These are phyloP conservation scores for Lentinula aciculospora DNA, from an alignment of 768 basidiomycete species.

Conservation along the genomic window DNA sequence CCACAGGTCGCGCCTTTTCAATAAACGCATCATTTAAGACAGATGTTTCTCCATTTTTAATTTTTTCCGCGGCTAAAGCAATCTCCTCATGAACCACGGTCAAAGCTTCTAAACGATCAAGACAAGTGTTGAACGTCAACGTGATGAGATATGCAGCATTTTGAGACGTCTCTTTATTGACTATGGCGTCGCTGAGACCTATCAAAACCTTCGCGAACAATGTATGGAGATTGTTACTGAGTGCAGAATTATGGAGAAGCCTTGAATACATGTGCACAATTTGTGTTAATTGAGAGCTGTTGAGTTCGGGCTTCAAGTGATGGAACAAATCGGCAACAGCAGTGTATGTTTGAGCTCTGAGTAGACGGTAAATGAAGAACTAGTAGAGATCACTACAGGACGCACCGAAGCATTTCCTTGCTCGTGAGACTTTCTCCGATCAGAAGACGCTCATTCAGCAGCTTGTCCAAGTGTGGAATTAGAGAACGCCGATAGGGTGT, in stretches of 20 bases:
- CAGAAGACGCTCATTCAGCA: constrained; percentile 86
- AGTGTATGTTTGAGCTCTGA: constrained; percentile 74
- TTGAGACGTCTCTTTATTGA: constrained; percentile 65
- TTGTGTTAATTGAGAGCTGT: constrained; percentile 64
- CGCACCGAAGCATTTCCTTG: constrained; percentile 78
- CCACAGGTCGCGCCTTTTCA: constrained; percentile 82
- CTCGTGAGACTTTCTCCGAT: constrained; percentile 81
- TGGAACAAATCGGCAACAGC: constrained; percentile 92
- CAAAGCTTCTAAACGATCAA: constrained; percentile 82
- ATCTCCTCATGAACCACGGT: constrained; percentile 58
- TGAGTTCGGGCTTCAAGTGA: constrained; percentile 81
- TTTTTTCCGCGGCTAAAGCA: constrained; percentile 37
- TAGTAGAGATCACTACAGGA: not conserved
- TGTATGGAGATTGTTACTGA: constrained; percentile 77
- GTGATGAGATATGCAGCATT: constrained; percentile 66
- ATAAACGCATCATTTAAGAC: constrained; percentile 54
- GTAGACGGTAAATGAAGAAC: constrained; percentile 7
- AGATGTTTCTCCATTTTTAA: constrained; percentile 39
- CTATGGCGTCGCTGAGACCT: constrained; percentile 78
- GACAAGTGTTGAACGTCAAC: constrained; percentile 74
- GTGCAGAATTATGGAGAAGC: constrained; percentile 83
- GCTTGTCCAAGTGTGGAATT: constrained; percentile 77
- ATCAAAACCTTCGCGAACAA: constrained; percentile 92
- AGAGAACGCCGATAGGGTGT: constrained; percentile 75
- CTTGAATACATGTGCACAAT: constrained; percentile 83